Conservation (phyloP, 2,329 filamentous ascomycete species). For the Verticillium albo-atrum region DNA sequence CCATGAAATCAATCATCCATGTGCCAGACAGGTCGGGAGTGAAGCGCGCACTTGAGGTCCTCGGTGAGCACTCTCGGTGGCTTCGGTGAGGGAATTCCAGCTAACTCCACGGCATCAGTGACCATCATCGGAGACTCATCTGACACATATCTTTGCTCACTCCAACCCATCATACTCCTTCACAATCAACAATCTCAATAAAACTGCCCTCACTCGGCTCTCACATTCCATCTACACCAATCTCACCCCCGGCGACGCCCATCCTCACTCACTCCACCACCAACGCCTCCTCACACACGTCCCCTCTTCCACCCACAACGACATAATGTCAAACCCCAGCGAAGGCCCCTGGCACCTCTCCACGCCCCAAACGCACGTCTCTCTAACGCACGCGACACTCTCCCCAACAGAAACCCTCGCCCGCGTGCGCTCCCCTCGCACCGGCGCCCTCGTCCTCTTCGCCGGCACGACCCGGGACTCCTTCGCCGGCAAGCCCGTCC, state of each 20-base stretch:
- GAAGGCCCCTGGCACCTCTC: conserved; percentile 6
- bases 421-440: conserved; percentile 66
- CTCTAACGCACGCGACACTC: conserved; percentile 60
- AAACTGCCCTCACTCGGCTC: too few relatives aligned
- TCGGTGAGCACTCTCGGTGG: not conserved
- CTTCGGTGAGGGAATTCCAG: not conserved
- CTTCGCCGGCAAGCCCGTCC: conserved; percentile 68
- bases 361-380: conserved; percentile 44
- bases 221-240: not conserved
- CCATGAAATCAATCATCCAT: too few relatives aligned
- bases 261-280: not conserved
- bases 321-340: not conserved
- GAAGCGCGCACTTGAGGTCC: not conserved
- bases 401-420: conserved; percentile 55
- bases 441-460: conserved; percentile 74
- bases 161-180: not conserved
- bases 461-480: conserved; percentile 74
- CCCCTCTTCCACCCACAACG: too few relatives aligned
- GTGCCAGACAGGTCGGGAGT: not conserved
- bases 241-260: too few relatives aligned
- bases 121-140: not conserved
- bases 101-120: not conserved
- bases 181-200: not conserved
- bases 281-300: not conserved
- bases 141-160: not conserved